Conservation (phyloP, 2,329 filamentous ascomycete species). For the Colletotrichum chrysophilum region DNA sequence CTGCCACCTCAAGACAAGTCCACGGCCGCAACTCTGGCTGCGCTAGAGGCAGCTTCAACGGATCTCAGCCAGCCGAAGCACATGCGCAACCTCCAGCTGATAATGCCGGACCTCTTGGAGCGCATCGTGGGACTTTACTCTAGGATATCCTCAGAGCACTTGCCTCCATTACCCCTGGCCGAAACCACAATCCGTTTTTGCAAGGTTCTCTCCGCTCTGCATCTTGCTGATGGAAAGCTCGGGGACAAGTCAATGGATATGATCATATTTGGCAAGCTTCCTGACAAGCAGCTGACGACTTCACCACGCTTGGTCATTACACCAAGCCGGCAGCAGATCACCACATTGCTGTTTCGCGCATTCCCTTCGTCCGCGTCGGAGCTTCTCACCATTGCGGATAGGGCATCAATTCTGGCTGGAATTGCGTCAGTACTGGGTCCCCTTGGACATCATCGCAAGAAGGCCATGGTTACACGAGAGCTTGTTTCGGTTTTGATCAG, state of each 20-base stretch:
- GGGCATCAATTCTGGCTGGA: constrained; percentile 80
- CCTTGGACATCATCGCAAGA: constrained; percentile 84
- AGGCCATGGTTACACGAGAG: constrained; percentile 87
- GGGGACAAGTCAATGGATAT: constrained; percentile 65
- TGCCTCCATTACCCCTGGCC: constrained; percentile 74
- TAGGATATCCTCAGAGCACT: constrained; percentile 70
- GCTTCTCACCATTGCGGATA: constrained; percentile 74
- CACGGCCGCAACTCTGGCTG: constrained; percentile 18
- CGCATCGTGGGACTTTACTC: constrained; percentile 78
- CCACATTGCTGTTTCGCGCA: constrained; percentile 69
- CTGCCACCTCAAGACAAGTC: constrained; percentile 55
- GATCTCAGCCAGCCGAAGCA: constrained; percentile 55
- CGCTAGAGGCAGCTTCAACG: constrained; percentile 29
- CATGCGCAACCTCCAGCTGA: constrained; percentile 57
- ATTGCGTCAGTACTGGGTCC: constrained; percentile 85
- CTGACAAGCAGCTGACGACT: constrained; percentile 53
- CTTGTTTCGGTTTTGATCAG: constrained; percentile 83
- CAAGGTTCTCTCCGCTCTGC: constrained; percentile 71
- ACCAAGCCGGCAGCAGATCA: constrained; percentile 68
- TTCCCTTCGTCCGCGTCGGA: constrained; percentile 73
- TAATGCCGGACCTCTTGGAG: constrained; percentile 77
- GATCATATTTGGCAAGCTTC: constrained; percentile 67
- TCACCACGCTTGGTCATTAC: constrained; percentile 60
- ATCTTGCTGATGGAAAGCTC: constrained; percentile 68
- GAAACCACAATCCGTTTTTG: constrained; percentile 77